Evolutionary conservation across 164 flowering plant genomes (phyloP).

Genomic region (Chimonanthus salicifolius): DNA sequence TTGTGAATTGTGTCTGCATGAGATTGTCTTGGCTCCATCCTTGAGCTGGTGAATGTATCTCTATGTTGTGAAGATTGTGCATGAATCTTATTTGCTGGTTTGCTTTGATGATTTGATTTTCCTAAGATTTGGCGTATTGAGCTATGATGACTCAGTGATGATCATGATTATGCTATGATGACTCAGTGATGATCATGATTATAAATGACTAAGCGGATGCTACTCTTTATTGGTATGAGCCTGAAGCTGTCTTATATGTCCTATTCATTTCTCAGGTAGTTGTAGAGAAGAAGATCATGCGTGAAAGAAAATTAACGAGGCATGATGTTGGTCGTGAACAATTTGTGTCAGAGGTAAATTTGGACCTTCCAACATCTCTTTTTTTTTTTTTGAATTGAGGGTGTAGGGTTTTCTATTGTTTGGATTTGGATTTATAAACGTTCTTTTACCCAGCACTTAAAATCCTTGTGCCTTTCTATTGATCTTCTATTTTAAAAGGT

Average conservation of each 20-base stretch:
- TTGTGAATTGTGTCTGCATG: too few species aligned
- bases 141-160: neutral
- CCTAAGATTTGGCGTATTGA: neutral
- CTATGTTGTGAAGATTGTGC: too few species aligned
- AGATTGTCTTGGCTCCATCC: too few species aligned
- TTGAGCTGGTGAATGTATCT: too few species aligned
- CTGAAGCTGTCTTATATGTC: slow-evolving; percentile 5
- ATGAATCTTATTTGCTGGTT: too few species aligned
- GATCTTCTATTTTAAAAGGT: slow-evolving; percentile 44
- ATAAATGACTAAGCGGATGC: neutral
- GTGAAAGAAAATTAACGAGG: slow-evolving; percentile 70
- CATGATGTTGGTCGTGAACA: slow-evolving; percentile 87
- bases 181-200: neutral
- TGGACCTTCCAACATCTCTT: slow-evolving; percentile 1
- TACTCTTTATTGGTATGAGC: neutral
- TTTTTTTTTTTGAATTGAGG: neutral
- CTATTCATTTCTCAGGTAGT: slow-evolving; percentile 58
- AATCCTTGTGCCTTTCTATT: slow-evolving; percentile 4
- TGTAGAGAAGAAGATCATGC: slow-evolving; percentile 94
- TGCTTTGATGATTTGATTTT: neutral
- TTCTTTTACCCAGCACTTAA: neutral
- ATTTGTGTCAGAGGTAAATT: slow-evolving; percentile 82
- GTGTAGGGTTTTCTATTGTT: neutral
- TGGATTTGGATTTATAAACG: neutral
- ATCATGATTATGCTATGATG: neutral